A percentile compares a stretch with the other conserved stretches of the same genome.
Evolutionary conservation across 2,329 filamentous ascomycete genomes (phyloP).

Genomic region (Pyricularia sp.): DNA sequence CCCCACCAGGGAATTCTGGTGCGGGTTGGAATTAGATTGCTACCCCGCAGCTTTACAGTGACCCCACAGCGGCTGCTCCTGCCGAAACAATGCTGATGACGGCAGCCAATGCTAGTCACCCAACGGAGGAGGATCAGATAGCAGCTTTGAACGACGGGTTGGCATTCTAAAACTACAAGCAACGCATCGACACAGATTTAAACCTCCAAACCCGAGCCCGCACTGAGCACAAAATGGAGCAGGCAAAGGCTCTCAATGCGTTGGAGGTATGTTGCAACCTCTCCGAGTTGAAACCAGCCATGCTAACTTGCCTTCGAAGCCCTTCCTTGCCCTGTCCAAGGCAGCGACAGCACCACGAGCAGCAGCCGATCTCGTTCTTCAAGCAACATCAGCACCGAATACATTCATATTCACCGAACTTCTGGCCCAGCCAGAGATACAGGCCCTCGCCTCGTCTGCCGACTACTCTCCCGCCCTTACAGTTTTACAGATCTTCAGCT

Average conservation of each 20-base stretch:
- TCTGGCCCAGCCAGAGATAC: slow-evolving; percentile 67
- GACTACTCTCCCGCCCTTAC: slow-evolving; percentile 53
- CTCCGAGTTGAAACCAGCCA: background rate
- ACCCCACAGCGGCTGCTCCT: background rate
- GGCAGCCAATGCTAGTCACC: background rate
- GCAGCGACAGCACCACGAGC: slow-evolving; percentile 73
- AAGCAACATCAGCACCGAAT: slow-evolving; percentile 78
- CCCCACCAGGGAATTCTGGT: background rate
- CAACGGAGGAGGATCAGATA: background rate
- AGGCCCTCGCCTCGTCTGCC: slow-evolving; percentile 45
- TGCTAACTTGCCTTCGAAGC: slow-evolving; percentile 41
- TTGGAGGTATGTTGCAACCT: slow-evolving; percentile 35
- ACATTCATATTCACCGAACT: slow-evolving; percentile 92
- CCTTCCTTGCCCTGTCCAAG: slow-evolving; percentile 82
- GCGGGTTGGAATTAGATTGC: background rate
- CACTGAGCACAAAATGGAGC: slow-evolving; percentile 46
- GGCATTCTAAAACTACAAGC: background rate
- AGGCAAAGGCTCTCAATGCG: slow-evolving; percentile 53
- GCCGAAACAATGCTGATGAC: background rate
- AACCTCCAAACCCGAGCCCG: background rate
- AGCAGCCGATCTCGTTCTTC: slow-evolving; percentile 71
- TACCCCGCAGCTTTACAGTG: background rate
- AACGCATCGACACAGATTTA: background rate
- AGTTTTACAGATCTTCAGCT: slow-evolving; percentile 79
- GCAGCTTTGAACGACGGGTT: background rate